Percentiles rank a stretch among this genome's conserved stretches.
Conservation (phyloP, 768 basidiomycete species). For the Leucosporidium scottii region DNA sequence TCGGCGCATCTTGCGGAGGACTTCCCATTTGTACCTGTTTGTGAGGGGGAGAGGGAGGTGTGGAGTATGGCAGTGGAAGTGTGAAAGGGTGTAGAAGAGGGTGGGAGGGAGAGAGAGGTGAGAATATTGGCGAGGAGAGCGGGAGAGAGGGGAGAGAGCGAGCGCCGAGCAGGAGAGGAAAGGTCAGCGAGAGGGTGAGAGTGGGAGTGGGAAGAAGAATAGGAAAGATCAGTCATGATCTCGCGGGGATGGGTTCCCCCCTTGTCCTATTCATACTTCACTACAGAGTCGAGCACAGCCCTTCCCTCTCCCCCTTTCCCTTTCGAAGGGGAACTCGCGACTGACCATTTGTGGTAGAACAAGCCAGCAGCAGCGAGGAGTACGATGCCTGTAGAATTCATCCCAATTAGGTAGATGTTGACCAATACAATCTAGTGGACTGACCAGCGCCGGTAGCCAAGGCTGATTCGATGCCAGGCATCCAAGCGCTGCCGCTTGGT, state of each 20-base stretch:
- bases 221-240: too few species aligned
- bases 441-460: background rate
- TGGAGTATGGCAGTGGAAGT: background rate
- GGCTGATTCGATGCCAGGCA: background rate
- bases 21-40: slow-evolving; percentile 63
- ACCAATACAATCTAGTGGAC: too few species aligned
- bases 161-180: too few species aligned
- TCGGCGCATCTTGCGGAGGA: slow-evolving; percentile 70
- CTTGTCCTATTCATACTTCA: too few species aligned
- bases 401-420: too few species aligned
- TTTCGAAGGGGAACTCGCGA: too few species aligned
- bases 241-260: too few species aligned
- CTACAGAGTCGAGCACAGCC: too few species aligned
- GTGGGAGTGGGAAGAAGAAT: too few species aligned
- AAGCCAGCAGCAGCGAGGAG: background rate
- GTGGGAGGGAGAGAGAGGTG: background rate
- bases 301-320: too few species aligned
- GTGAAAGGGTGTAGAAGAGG: background rate
- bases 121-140: background rate
- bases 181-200: background rate
- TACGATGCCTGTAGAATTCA: background rate
- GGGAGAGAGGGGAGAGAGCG: too few species aligned
- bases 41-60: background rate
- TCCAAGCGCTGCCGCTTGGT: background rate
- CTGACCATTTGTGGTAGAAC: background rate